Evolutionary conservation across 192 early-diverging fungal species (phyloP).

Genomic region (Linnemannia hyalina): DNA sequence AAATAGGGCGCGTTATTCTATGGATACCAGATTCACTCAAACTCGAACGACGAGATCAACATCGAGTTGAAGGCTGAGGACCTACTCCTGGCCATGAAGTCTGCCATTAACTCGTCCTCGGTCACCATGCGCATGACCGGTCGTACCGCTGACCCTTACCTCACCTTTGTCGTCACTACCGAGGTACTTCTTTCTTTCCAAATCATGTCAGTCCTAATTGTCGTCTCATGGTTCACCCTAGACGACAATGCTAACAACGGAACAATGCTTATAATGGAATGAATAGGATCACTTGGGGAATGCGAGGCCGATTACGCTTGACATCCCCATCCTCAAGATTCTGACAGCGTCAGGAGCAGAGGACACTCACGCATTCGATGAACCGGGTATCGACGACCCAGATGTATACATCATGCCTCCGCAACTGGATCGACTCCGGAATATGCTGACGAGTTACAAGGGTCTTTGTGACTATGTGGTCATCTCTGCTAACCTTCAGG

Average conservation of each 20-base stretch:
- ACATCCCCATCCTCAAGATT: constrained; percentile 48
- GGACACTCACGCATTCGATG: constrained; percentile 35
- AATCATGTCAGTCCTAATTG: too few species aligned
- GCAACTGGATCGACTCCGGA: constrained; percentile 71
- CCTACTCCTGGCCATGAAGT: constrained; percentile 72
- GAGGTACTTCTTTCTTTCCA: constrained; percentile 33
- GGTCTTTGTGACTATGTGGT: constrained; percentile 69
- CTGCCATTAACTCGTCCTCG: constrained; percentile 64
- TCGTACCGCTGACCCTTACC: constrained; percentile 65
- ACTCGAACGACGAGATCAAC: constrained; percentile 78
- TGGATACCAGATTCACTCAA: constrained; percentile 77
- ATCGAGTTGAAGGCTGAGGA: constrained; percentile 77
- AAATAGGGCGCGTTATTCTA: constrained; percentile 70
- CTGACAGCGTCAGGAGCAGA: constrained; percentile 30
- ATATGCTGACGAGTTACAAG: constrained; percentile 77
- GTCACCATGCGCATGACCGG: constrained; percentile 76
- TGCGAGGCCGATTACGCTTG: constrained; percentile 23
- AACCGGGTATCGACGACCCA: constrained; percentile 63
- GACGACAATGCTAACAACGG: too few species aligned
- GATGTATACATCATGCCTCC: constrained; percentile 87
- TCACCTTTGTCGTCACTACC: constrained; percentile 62
- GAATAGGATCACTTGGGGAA: constrained; percentile 34
- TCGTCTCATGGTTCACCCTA: too few species aligned
- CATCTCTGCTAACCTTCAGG: constrained; percentile 78
- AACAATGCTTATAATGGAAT: too few species aligned